Base-by-base conservation (phyloP, 2,329 filamentous ascomycete species). In the Cadophora gregata region DNA sequence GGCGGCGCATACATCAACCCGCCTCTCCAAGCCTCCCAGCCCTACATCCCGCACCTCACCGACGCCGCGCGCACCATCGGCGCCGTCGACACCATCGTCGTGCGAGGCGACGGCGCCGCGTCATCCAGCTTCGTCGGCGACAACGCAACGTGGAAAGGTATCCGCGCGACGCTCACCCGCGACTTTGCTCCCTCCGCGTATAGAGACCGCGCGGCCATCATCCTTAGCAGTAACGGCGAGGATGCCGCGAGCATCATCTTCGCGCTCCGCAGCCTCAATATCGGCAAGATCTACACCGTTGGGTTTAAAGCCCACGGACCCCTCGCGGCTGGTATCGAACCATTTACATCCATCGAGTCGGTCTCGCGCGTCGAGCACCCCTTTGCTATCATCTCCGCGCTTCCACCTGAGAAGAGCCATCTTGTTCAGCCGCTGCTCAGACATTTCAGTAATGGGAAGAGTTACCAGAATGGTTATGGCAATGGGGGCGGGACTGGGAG, bases 101-200 rank as follows among this genome's bases (percentile, higher is more conserved):
- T 91, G 27, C 85, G 84, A 62, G 75, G 78, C 4, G 81, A 83
- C 14, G 82, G 79, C 3, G 78, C 80, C 3, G 78, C 80, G 1
- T 79, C 81, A 0, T 84, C 82, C 62, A 83, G 84, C 5, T 85
- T 95, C 48, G 81, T 94, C 19, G 90, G 93, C 56, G 92, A 96
- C 73, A 96, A 96, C 72, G 90, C 92, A 12, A 88, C 89, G 16
- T 96, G 93, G 92, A 93, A 93, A 77, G 93, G 92, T 1, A 95
- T 96, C 65, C 84, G 93, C 58, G 90, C 91, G 62, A 93, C 92
- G 0, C 81, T 96, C 66, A 96, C 90, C 4, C 86, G 91, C 25
- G 92, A 96, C 73, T 89, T 94, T 71, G 91, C 93, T 0, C 92
- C 93, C 0, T 93, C 91, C 4, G 92, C 93, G 0, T 96, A 95